phyloP scores from a whole-genome alignment of 2,329 filamentous ascomycete species.

The Cladophialophora carrionii region DNA sequence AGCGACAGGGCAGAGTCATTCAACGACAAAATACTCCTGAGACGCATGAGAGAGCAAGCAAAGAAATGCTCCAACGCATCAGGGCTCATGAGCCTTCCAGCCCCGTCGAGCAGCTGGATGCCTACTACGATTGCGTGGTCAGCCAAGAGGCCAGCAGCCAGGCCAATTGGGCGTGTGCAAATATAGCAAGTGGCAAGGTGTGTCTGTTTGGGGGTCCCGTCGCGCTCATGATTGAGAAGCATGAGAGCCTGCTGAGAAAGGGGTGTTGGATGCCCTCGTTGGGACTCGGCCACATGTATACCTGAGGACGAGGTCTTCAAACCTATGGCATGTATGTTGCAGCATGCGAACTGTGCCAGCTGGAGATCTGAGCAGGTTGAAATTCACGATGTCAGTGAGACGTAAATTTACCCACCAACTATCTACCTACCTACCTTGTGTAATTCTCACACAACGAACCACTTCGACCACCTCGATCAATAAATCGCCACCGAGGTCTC shows the following conservation, averaged over 20 bases:
- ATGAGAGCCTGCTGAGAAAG: background rate
- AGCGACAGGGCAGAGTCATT: background rate
- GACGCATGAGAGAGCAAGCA: background rate
- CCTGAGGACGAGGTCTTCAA: background rate
- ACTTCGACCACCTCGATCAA: background rate
- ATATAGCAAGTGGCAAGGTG: constrained; percentile 7
- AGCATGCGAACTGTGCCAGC: background rate
- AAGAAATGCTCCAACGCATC: constrained; percentile 1
- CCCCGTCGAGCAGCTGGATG: constrained; percentile 2
- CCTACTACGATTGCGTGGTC: constrained; percentile 26
- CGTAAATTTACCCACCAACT: background rate
- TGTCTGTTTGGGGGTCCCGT: constrained; percentile 22
- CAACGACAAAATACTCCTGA: background rate
- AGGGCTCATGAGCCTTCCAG: background rate
- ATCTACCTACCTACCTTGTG: background rate
- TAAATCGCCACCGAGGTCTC: background rate
- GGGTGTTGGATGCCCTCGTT: background rate
- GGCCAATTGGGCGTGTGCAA: constrained; percentile 26
- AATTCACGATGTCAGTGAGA: background rate
- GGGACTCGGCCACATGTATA: background rate
- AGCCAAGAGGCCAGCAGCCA: constrained; percentile 29
- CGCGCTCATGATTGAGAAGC: constrained; percentile 11
- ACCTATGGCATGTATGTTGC: background rate
- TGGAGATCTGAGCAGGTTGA: background rate
- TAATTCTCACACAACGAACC: background rate